Evolutionary conservation across 768 basidiomycete genomes (phyloP), one percentile per base, ranked within the genome.

Genomic region (Tulasnella sp.): DNA sequence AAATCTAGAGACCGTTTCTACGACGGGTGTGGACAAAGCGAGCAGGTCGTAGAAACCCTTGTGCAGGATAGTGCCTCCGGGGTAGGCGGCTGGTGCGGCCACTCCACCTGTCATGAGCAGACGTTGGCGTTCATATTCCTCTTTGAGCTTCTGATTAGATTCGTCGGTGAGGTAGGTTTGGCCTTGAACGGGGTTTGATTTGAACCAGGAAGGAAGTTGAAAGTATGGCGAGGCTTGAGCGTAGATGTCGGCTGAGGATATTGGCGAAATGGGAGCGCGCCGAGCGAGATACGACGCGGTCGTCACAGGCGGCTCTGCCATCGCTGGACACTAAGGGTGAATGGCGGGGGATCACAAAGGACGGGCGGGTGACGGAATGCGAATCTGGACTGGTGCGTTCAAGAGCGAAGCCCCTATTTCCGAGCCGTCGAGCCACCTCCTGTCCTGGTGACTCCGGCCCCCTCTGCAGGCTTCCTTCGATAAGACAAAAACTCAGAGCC

Each of bases 11-110:
- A 93, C 90, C 72, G 91, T 86, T 34, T 81, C 72, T 24, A 69
- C 78, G 42, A 81, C 80, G 18, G 88, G 92, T 3, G 88, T 86
- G 1, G 92, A 92, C 88, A 94, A 89, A 37, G 94, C 89, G 50
- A 95, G 88, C 42, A 96, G 89, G 88, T 95, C 93, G 86, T 94
- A 96, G 88, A 95, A 95, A n/a, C 94, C 95, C 82, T 94, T 93
- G 89, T 96, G 94, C 54, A 96, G 87, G 77, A 95, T 87, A 9
- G 93, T 93, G 40, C 93, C 93, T 20, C 89, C 89, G 77, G 91
- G 91, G 82, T 93, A 86, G 80, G 89, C 88, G 44, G 40, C 60
- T 40, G 76, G 48, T 77, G 18, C 41, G 3, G 24, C 41, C 37
- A 60, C 5, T 9, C 24, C 64, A 34, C 76, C 48, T 54, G 37